Evolutionary conservation across 495 filamentous ascomycete genomes (phyloP), one percentile per base, ranked within the genome.

Genomic region (Corynascus novoguineensis): DNA sequence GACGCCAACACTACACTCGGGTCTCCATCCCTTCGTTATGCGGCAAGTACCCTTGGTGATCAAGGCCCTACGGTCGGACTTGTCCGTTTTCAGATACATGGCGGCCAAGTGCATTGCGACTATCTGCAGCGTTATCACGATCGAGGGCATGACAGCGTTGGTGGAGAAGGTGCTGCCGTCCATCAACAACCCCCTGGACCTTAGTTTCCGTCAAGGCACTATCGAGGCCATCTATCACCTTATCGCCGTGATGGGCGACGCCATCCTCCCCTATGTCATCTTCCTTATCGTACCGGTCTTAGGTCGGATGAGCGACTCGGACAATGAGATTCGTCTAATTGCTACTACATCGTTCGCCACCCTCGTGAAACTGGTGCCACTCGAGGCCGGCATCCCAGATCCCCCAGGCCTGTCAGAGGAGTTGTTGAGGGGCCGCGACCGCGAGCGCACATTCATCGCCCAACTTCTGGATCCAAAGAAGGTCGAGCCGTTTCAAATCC

Each of bases 271-370:
- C 9, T 98, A 97, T 70, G 93, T 98, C 54, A 97, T 98, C 63
- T 97, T 98, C 83, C 82, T 98, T 53, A 92, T 98, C 44, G 92
- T 97, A n/a, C 93, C 93, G 3, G 92, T 98, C 4, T 80, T 98
- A 50, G 93, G 93, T 37, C 85, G 93, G n/a, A 98, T 98, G 93
- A 97, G 92, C 68, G 93, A 98, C 69, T 93, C 92, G 0, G 92
- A 98, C 71, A 91, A 92, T 62, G 92, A 97, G 64, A 85, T 97
- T 50, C 84, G 93, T 38, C 81, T 98, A 22, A 86, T 98, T 54
- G 92, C 93, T 3, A 98, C 93, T 0, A 98, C 95, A 1, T 95
- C 91, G 12, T 98, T 98, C 62, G 93, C 93, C 1, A 97, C 92
- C 0, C 78, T 98, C 5, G 95, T 98, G 64, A 97, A 97, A 67